phyloP scores from a whole-genome alignment of 2,329 filamentous ascomycete species.

The Claviceps capensis region DNA sequence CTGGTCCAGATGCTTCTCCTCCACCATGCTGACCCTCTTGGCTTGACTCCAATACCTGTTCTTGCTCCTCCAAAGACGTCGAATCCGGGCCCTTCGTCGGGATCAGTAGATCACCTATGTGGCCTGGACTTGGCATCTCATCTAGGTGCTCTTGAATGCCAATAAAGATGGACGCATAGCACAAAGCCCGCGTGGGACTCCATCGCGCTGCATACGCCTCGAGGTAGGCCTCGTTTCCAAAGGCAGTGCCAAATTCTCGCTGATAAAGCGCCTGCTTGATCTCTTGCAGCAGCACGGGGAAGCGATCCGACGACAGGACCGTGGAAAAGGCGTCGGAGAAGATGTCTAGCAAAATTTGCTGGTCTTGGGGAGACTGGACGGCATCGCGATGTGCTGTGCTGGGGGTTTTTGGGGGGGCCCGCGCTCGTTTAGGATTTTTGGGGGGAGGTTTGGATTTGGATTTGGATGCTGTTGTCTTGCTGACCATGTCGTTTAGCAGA shows the following conservation, averaged over 20 bases:
- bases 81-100: not conserved
- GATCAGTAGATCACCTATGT: not conserved
- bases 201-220: conserved; percentile 79
- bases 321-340: conserved; percentile 53
- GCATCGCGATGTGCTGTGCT: not conserved
- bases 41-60: not conserved
- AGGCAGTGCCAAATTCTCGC: conserved; percentile 71
- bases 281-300: conserved; percentile 52
- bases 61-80: not conserved
- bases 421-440: not conserved
- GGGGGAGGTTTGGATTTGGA: not conserved
- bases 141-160: conserved; percentile 22
- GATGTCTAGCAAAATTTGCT: conserved; percentile 59
- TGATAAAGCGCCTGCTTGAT: conserved; percentile 79
- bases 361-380: conserved; percentile 18
- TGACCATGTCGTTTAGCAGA: conserved; percentile 3
- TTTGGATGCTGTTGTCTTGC: not conserved
- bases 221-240: conserved; percentile 56
- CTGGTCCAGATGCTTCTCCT: not conserved
- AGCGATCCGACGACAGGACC: conserved; percentile 31
- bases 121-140: conserved; percentile 8
- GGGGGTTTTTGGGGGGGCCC: not conserved
- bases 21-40: not conserved
- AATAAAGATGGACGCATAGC: conserved; percentile 51
- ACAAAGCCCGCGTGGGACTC: conserved; percentile 76